phyloP scores from a whole-genome alignment of 1,139 yeast genomes.

The Zygoascus sp. region DNA sequence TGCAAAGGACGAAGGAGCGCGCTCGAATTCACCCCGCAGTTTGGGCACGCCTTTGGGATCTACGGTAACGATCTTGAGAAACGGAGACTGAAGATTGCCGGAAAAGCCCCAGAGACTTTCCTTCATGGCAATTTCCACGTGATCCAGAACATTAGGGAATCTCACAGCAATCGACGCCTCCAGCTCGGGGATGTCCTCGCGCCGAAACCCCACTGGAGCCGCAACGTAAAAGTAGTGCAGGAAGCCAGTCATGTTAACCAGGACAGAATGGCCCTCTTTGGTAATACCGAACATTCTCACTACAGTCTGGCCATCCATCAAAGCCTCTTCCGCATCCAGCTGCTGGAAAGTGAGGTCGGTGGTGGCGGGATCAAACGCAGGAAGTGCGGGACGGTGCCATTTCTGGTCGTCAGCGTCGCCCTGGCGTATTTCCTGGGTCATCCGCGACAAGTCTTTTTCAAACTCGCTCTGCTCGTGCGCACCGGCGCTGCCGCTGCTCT shows the following conservation, averaged over 20 bases:
- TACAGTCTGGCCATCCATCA: constrained; percentile 44
- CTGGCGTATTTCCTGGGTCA: constrained; percentile 38
- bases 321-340: constrained; percentile 87
- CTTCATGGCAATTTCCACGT: constrained; percentile 60
- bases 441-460: constrained; percentile 44
- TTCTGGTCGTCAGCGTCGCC: constrained; percentile 40
- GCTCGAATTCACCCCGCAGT: constrained; percentile 74
- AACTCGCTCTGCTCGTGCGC: constrained; percentile 36
- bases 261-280: constrained; percentile 74
- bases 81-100: constrained; percentile 73
- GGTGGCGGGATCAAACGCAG: constrained; percentile 42
- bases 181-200: constrained; percentile 49
- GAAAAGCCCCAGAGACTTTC: constrained; percentile 94
- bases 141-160: constrained; percentile 32
- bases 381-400: constrained; percentile 61
- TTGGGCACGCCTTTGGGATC: constrained; percentile 64
- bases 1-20: constrained; percentile 51
- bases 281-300: constrained; percentile 94
- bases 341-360: constrained; percentile 75
- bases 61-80: constrained; percentile 64
- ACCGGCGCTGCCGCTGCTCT: too few relatives aligned
- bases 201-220: constrained; percentile 73
- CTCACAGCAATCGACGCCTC: constrained; percentile 34
- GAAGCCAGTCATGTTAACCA: constrained; percentile 87
- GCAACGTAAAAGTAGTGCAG: constrained; percentile 89